These are phyloP conservation scores for Brettanomyces nanus DNA, from an alignment of 805 yeast species.

Conservation along the genomic window DNA sequence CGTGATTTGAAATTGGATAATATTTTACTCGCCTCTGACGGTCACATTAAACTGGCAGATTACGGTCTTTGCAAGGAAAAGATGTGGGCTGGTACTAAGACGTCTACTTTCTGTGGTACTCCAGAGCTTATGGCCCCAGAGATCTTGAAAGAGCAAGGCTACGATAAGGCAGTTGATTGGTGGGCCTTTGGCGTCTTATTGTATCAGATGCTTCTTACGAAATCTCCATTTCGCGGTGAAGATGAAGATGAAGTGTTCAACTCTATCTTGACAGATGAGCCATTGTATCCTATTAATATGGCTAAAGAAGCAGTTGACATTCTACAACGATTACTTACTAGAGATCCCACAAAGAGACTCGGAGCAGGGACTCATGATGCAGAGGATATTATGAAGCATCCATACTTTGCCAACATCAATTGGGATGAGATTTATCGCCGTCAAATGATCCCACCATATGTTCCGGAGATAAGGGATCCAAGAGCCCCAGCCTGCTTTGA, in stretches of 20 bases:
- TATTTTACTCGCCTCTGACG: conserved; percentile 78
- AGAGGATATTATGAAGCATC: conserved; percentile 88
- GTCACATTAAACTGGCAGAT: conserved; percentile 95
- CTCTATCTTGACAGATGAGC: conserved; percentile 94
- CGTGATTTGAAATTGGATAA: conserved; percentile 95
- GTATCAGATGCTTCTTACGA: conserved; percentile 93
- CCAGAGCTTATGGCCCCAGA: conserved; percentile 99
- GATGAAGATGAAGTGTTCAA: conserved; percentile 84
- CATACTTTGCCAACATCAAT: conserved; percentile 82
- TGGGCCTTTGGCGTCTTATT: conserved; percentile 98
- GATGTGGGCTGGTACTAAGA: conserved; percentile 56
- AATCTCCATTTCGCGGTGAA: conserved; percentile 96
- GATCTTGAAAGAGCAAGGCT: conserved; percentile 84
- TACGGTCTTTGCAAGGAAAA: conserved; percentile 95
- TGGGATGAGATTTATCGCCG: conserved; percentile 76
- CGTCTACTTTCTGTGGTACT: conserved; percentile 96
- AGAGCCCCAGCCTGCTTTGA: conserved; percentile 92
- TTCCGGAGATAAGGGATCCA: conserved; percentile 80
- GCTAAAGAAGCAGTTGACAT: conserved; percentile 93
- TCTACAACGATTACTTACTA: conserved; percentile 80
- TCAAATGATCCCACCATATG: conserved; percentile 77
- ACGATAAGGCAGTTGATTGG: conserved; percentile 96
- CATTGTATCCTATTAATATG: conserved; percentile 94
- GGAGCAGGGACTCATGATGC: conserved; percentile 91
- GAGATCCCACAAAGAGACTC: conserved; percentile 77